A percentile compares a stretch with the other conserved stretches of the same genome.
These are phyloP conservation scores for Diaporthe humulicola DNA, from an alignment of 2,329 filamentous ascomycete species.

Conservation along the genomic window DNA sequence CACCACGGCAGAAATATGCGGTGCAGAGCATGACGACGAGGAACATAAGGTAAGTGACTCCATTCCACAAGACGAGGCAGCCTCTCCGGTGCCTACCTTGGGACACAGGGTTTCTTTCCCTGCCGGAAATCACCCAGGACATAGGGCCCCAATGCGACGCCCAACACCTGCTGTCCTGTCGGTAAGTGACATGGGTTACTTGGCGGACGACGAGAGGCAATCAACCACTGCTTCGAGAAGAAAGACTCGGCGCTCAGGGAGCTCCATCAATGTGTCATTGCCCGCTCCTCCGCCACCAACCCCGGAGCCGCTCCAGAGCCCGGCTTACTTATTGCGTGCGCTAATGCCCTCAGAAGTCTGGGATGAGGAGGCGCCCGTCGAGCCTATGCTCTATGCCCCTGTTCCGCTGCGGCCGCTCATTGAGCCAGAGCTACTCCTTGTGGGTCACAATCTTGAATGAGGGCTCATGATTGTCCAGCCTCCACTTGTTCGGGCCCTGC, in stretches of 20 bases:
- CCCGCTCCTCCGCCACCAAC: neutral
- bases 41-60: neutral
- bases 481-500: too few relatives aligned
- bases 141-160: neutral
- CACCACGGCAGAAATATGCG: too few relatives aligned
- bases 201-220: neutral
- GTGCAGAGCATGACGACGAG: neutral
- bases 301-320: neutral
- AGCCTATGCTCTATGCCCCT: neutral
- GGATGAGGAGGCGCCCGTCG: neutral
- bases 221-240: neutral
- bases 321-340: neutral
- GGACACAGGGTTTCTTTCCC: neutral
- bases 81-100: neutral
- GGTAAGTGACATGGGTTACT: neutral
- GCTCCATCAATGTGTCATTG: neutral
- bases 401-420: neutral
- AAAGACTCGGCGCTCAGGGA: neutral
- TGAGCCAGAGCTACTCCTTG: neutral
- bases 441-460: neutral
- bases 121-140: neutral
- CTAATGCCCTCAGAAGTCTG: neutral
- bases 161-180: neutral
- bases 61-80: too few relatives aligned
- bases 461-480: neutral